These are phyloP conservation scores for Lactarius sanguifluus DNA, from an alignment of 768 basidiomycete species.

Conservation along the genomic window DNA sequence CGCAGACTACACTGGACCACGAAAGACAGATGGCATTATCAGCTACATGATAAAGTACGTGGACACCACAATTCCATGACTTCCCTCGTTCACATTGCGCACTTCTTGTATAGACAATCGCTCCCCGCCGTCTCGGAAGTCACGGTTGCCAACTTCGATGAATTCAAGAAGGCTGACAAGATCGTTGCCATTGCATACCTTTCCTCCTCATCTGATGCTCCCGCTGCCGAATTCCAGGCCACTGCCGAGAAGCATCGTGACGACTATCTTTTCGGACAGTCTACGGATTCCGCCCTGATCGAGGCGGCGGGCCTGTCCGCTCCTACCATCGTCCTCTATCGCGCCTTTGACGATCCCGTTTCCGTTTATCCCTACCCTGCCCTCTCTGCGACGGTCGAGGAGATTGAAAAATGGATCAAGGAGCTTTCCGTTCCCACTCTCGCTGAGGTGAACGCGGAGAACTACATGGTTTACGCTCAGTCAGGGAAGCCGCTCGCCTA, in stretches of 20 bases:
- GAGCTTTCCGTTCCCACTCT: slow-evolving; percentile 85
- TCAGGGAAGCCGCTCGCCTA: slow-evolving; percentile 90
- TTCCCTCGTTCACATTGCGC: slow-evolving; percentile 18
- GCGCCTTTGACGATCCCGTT: slow-evolving; percentile 83
- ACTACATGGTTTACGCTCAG: slow-evolving; percentile 81
- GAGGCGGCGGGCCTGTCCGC: slow-evolving; percentile 70
- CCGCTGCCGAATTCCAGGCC: slow-evolving; percentile 70
- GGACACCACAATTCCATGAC: background rate
- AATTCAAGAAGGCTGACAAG: slow-evolving; percentile 88
- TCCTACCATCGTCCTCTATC: slow-evolving; percentile 90
- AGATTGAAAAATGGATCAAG: slow-evolving; percentile 75
- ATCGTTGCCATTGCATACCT: slow-evolving; percentile 88
- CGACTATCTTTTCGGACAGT: slow-evolving; percentile 87
- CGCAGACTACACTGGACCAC: slow-evolving; percentile 80
- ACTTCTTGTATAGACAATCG: slow-evolving; percentile 63
- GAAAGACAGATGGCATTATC: slow-evolving; percentile 94
- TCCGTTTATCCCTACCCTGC: slow-evolving; percentile 64
- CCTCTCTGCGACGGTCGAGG: slow-evolving; percentile 53
- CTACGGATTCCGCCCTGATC: slow-evolving; percentile 68
- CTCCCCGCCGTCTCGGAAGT: slow-evolving; percentile 90
- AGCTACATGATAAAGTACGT: slow-evolving; percentile 92
- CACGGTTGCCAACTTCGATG: slow-evolving; percentile 69
- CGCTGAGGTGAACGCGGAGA: slow-evolving; percentile 92
- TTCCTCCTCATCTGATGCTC: slow-evolving; percentile 65
- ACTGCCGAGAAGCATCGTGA: slow-evolving; percentile 89